phyloP scores from a whole-genome alignment of 2,329 filamentous ascomycete species.

The Apiospora rasikravindrae region DNA sequence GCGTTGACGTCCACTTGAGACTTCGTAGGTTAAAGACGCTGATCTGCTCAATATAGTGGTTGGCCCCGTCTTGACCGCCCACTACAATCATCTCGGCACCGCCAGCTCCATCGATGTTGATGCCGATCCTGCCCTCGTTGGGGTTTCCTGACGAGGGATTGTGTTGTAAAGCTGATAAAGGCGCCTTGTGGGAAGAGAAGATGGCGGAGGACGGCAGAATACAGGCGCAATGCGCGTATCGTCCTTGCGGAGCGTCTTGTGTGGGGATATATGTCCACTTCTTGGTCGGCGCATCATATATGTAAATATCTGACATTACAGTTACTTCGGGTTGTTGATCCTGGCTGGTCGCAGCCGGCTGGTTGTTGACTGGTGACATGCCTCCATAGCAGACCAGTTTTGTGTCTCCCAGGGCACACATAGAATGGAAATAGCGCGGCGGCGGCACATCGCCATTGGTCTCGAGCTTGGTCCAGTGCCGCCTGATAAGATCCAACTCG shows the following conservation, averaged over 20 bases:
- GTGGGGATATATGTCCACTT: constrained; percentile 86
- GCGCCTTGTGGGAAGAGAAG: constrained; percentile 84
- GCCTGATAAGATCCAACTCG: constrained; percentile 86
- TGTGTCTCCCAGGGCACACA: constrained; percentile 90
- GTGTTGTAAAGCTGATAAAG: constrained; percentile 85
- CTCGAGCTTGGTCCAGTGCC: constrained; percentile 93
- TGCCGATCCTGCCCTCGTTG: constrained; percentile 86
- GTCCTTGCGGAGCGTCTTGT: constrained; percentile 83
- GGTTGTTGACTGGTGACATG: constrained; percentile 80
- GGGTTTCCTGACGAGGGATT: constrained; percentile 83
- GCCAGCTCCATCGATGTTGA: constrained; percentile 87
- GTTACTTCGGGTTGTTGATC: constrained; percentile 82
- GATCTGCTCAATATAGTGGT: constrained; percentile 98
- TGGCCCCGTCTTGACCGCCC: constrained; percentile 94
- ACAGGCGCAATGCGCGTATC: constrained; percentile 95
- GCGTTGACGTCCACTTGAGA: constrained; percentile 93
- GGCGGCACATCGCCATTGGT: constrained; percentile 84
- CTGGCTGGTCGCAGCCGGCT: constrained; percentile 49
- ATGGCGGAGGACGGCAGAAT: constrained; percentile 86
- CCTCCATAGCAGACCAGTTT: constrained; percentile 98
- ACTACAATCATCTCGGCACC: constrained; percentile 98
- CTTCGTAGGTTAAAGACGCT: constrained; percentile 97
- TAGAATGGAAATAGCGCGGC: constrained; percentile 95
- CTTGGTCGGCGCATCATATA: constrained; percentile 84
- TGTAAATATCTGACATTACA: constrained; percentile 97